These are phyloP conservation scores for Aspergillus sp. DNA, from an alignment of 2,329 filamentous ascomycete species.

Conservation along the genomic window DNA sequence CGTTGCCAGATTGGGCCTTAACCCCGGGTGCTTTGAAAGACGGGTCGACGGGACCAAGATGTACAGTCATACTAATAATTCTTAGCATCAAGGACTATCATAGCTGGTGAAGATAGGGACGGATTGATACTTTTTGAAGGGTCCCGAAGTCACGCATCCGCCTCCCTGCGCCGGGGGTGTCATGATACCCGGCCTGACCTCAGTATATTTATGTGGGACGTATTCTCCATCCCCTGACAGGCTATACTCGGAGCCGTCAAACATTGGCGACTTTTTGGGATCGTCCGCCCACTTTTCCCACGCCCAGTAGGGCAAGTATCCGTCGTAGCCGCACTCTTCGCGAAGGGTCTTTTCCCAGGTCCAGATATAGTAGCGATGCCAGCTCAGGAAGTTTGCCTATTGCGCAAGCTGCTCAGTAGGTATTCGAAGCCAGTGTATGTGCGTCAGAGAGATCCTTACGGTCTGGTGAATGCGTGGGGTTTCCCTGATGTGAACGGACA, in stretches of 20 bases:
- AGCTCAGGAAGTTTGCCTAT: constrained; percentile 31
- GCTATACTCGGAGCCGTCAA: constrained; percentile 33
- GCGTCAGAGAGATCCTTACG: constrained; percentile 7
- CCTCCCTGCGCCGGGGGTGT: constrained; percentile 30
- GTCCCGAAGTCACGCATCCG: constrained; percentile 26
- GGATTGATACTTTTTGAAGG: constrained; percentile 24
- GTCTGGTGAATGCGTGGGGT: constrained; percentile 38
- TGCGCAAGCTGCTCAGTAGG: not conserved
- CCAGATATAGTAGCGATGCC: constrained; percentile 39
- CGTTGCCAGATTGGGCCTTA: constrained; percentile 9
- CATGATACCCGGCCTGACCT: constrained; percentile 29
- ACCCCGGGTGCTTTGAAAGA: constrained; percentile 10
- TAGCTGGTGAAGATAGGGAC: not conserved
- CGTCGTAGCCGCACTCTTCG: constrained; percentile 39
- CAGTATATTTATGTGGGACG: constrained; percentile 11
- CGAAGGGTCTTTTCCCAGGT: constrained; percentile 38
- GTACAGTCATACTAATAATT: constrained; percentile 16
- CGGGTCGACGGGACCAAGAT: constrained; percentile 21
- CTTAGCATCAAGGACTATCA: not conserved
- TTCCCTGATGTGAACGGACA: constrained; percentile 43
- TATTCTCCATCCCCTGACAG: constrained; percentile 40
- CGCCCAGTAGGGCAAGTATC: constrained; percentile 37
- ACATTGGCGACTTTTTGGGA: constrained; percentile 22
- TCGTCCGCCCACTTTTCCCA: constrained; percentile 28
- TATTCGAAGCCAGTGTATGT: not conserved